A percentile compares a stretch with the other conserved stretches of the same genome.
Evolutionary conservation across 805 yeast species (phyloP).

Genomic region (Hanseniaspora singularis): DNA sequence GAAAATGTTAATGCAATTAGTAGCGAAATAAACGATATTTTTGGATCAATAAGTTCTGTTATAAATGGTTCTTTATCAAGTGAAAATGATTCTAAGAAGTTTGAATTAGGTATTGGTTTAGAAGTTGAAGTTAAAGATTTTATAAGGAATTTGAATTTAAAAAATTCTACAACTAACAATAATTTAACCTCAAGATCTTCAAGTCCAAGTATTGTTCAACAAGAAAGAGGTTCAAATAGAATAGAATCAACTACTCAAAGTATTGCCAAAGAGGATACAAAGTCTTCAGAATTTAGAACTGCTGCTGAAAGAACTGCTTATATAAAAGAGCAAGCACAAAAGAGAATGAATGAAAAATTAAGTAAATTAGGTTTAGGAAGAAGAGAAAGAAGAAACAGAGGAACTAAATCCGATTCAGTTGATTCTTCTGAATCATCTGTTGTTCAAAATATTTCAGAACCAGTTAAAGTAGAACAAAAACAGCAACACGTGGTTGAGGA

Average conservation of each 20-base stretch:
- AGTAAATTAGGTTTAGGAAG: constrained; percentile 65
- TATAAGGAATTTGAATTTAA: constrained; percentile 39
- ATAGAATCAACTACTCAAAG: constrained; percentile 18
- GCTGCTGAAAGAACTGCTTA: constrained; percentile 66
- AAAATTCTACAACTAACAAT: no score
- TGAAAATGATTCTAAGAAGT: constrained; percentile 48
- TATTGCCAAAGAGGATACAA: no score
- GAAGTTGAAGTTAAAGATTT: constrained; percentile 54
- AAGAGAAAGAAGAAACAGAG: constrained; percentile 20
- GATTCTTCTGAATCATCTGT: constrained; percentile 15
- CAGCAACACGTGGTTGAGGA: constrained; percentile 17
- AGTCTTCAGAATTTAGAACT: constrained; percentile 27
- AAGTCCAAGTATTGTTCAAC: constrained; percentile 8
- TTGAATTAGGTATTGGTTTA: constrained; percentile 75
- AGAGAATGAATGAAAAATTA: constrained; percentile 72
- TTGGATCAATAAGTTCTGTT: constrained; percentile 31
- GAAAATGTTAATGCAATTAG: constrained; percentile 60
- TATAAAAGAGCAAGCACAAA: constrained; percentile 69
- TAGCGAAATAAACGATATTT: constrained; percentile 51
- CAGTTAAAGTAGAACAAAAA: neutral
- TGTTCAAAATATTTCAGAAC: constrained; percentile 13
- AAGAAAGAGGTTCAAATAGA: constrained; percentile 20
- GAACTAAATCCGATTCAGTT: no score
- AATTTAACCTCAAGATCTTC: no score
- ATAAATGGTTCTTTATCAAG: constrained; percentile 27